Conservation (phyloP, 495 filamentous ascomycete species). For the Penicillium dipodomyicola region DNA sequence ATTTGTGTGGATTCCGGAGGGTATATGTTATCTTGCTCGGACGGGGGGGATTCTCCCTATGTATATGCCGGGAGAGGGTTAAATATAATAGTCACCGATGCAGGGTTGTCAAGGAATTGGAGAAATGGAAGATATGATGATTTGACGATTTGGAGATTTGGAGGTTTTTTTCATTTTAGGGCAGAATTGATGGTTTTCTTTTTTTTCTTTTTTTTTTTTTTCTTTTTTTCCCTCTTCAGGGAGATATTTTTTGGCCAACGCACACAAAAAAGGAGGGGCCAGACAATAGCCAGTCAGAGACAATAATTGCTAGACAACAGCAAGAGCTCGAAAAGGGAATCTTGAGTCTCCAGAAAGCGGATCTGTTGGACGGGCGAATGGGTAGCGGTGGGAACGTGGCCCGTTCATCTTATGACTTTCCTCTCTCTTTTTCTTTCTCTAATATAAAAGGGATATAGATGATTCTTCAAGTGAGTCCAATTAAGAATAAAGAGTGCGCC, state of each 20-base stretch:
- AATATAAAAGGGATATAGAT: neutral
- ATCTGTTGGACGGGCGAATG: constrained; percentile 15
- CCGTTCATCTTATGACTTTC: constrained; percentile 4
- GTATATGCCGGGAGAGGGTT: neutral
- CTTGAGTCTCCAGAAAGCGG: constrained; percentile 30
- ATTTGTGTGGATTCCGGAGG: constrained; percentile 25
- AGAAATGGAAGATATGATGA: neutral
- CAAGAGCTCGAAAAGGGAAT: constrained; percentile 31
- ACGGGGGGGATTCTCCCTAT: neutral
- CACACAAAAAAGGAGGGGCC: constrained; percentile 13
- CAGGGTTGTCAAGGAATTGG: too few species aligned
- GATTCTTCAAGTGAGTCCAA: neutral
- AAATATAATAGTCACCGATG: neutral
- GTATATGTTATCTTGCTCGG: constrained; percentile 2
- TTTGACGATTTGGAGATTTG: neutral
- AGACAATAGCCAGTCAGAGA: constrained; percentile 14
- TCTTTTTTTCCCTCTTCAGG: neutral
- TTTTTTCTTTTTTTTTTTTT: constrained; percentile 8
- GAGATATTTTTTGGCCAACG: constrained; percentile 4
- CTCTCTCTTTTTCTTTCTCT: neutral
- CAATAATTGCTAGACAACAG: constrained; percentile 14
- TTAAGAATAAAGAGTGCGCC: neutral
- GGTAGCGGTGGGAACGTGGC: constrained; percentile 13
- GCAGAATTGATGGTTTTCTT: neutral
- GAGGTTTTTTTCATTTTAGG: neutral